phyloP scores from a whole-genome alignment of 1,284 basidiomycete genomes.

The Athelia sp. region DNA sequence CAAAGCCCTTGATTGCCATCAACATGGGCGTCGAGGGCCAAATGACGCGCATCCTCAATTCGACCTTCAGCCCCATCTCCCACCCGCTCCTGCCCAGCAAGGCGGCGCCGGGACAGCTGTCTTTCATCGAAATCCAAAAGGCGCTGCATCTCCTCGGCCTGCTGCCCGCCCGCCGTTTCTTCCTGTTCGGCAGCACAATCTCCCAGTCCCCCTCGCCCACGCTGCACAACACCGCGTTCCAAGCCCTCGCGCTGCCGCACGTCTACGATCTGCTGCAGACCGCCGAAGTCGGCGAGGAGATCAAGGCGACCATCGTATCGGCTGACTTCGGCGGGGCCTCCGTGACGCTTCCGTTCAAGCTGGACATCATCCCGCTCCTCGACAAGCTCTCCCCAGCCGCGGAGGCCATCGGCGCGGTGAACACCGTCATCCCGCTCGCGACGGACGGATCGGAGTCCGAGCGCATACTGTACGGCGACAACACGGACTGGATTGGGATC shows the following conservation, averaged over 20 bases:
- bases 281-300: slow-evolving; percentile 54
- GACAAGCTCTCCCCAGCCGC: slow-evolving; percentile 78
- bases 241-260: slow-evolving; percentile 79
- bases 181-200: slow-evolving; percentile 89
- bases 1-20: slow-evolving; percentile 87
- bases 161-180: slow-evolving; percentile 69
- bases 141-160: slow-evolving; percentile 81
- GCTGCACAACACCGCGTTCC: slow-evolving; percentile 89
- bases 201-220: slow-evolving; percentile 88
- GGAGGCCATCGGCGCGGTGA: slow-evolving; percentile 84
- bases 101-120: slow-evolving; percentile 91
- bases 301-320: slow-evolving; percentile 59
- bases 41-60: slow-evolving; percentile 85
- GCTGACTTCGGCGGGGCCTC: slow-evolving; percentile 91
- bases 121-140: slow-evolving; percentile 81
- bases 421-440: slow-evolving; percentile 72
- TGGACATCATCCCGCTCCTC: slow-evolving; percentile 80
- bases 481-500: slow-evolving; percentile 93
- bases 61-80: slow-evolving; percentile 85
- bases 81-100: slow-evolving; percentile 80
- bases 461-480: slow-evolving; percentile 73
- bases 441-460: slow-evolving; percentile 33
- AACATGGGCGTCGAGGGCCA: slow-evolving; percentile 93
- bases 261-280: slow-evolving; percentile 80
- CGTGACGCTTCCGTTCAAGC: slow-evolving; percentile 93